These are phyloP conservation scores for Astraeus odoratus DNA, from an alignment of 768 basidiomycete species.

Conservation along the genomic window DNA sequence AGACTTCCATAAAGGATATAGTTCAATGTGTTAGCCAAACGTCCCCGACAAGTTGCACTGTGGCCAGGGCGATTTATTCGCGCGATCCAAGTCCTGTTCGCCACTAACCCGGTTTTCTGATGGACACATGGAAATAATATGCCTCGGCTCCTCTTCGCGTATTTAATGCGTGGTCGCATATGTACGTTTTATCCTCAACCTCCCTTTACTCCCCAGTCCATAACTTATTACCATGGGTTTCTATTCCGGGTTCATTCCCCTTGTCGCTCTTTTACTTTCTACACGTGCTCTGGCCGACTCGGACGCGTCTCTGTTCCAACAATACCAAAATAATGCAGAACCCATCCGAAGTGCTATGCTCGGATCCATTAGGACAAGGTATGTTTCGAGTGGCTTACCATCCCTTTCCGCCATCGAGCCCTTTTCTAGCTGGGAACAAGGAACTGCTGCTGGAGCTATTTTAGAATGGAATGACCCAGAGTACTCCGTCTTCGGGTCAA, in stretches of 20 bases:
- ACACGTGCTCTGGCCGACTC: not conserved
- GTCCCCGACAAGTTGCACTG: too few relatives aligned
- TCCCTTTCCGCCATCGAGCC: not conserved
- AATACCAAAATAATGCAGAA: not conserved
- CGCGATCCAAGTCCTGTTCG: too few relatives aligned
- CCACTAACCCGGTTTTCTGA: too few relatives aligned
- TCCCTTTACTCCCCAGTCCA: not conserved
- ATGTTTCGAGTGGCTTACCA: not conserved
- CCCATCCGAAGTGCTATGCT: constrained; percentile 16
- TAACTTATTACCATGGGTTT: not conserved
- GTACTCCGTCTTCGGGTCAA: constrained; percentile 19
- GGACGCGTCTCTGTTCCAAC: not conserved
- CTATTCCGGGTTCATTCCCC: not conserved
- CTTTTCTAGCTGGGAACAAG: constrained; percentile 24
- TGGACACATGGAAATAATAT: too few relatives aligned
- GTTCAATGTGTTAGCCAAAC: too few relatives aligned
- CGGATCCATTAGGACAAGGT: constrained; percentile 23
- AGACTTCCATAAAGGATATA: too few relatives aligned
- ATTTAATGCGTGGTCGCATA: not conserved
- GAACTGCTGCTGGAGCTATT: constrained; percentile 20
- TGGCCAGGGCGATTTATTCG: too few relatives aligned
- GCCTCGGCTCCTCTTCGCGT: too few relatives aligned
- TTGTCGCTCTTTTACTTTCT: not conserved
- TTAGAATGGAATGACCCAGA: constrained; percentile 19
- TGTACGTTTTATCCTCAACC: not conserved